phyloP scores from a whole-genome alignment of 148 eudicot species.

The Vaccinium corymbosum region DNA sequence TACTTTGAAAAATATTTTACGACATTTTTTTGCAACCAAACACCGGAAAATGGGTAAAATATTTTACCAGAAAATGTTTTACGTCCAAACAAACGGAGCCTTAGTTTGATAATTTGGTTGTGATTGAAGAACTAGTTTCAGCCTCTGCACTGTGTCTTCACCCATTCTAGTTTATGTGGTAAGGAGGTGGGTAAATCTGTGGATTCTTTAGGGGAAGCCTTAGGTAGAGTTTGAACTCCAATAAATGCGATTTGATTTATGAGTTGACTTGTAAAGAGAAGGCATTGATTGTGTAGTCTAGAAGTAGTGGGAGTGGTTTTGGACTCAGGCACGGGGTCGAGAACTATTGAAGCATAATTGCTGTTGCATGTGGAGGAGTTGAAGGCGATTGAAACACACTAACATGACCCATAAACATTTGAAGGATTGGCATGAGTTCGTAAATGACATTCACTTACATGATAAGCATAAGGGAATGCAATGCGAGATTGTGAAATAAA shows the following conservation, averaged over 20 bases:
- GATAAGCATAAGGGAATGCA: neutral
- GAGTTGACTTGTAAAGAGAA: neutral
- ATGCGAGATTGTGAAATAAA: neutral
- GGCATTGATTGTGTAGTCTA: neutral
- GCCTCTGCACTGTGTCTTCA: neutral
- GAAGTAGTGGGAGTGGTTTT: neutral
- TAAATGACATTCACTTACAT: neutral
- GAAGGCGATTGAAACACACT: neutral
- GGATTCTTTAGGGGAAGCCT: neutral
- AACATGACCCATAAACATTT: neutral
- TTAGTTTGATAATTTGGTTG: neutral
- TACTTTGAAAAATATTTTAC: no score
- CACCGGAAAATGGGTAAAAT: no score
- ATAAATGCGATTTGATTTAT: neutral
- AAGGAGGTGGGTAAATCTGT: neutral
- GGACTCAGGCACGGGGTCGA: neutral
- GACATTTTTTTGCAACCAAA: no score
- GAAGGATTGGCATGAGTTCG: neutral
- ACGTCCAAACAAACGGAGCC: no score
- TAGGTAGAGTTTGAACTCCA: neutral
- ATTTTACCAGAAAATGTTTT: no score
- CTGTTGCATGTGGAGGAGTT: neutral
- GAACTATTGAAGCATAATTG: neutral
- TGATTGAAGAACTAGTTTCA: neutral
- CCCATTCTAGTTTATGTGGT: neutral